A percentile compares a stretch with the other conserved stretches of the same genome.
Evolutionary conservation across 345 rosid species (phyloP).

Genomic region (Theobroma cacao): DNA sequence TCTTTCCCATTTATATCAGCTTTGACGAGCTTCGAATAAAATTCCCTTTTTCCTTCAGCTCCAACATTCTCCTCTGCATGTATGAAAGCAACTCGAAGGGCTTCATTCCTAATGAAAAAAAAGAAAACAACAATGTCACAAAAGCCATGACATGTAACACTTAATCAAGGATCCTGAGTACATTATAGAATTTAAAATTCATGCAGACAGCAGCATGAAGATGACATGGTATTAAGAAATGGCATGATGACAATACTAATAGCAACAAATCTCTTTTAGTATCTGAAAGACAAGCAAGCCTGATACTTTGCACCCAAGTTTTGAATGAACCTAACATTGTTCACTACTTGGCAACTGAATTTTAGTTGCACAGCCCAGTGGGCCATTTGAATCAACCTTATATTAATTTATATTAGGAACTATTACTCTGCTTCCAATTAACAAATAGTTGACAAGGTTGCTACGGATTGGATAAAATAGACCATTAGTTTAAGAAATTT

Average conservation of each 20-base stretch:
- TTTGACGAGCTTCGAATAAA: slow-evolving; percentile 89
- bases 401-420: background rate
- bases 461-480: background rate
- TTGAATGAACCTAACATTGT: background rate
- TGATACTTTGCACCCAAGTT: background rate
- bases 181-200: background rate
- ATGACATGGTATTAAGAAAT: background rate
- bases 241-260: background rate
- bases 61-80: slow-evolving; percentile 73
- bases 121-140: background rate
- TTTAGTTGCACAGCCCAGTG: background rate
- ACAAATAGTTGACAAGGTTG: background rate
- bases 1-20: slow-evolving; percentile 99
- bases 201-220: background rate
- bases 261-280: background rate
- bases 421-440: background rate
- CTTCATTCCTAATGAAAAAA: slow-evolving; percentile 66
- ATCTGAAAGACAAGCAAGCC: background rate
- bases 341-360: background rate
- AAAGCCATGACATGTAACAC: background rate
- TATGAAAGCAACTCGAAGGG: slow-evolving; percentile 97
- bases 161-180: background rate
- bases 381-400: background rate
- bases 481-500: background rate
- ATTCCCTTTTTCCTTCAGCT: slow-evolving; percentile 62